Percentiles rank a stretch among this genome's conserved stretches.
Conservation (phyloP, 176 grass and related monocot genomes). For the Avena eriantha region DNA sequence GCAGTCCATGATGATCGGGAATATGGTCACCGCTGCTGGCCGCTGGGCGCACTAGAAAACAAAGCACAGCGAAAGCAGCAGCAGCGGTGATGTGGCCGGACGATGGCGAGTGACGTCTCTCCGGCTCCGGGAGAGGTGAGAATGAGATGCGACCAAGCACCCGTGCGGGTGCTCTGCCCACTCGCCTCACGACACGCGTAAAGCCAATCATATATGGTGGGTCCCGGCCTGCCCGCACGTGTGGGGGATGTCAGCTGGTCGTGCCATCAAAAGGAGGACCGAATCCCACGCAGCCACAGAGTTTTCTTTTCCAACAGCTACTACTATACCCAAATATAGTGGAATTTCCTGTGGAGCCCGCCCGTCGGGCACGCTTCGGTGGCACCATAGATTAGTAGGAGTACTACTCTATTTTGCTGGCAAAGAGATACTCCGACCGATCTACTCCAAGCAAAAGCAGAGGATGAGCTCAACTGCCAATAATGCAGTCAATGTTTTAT, state of each 20-base stretch:
- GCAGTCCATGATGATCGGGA: neutral
- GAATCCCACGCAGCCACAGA: neutral
- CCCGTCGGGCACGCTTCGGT: neutral
- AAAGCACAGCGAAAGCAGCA: neutral
- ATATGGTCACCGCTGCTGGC: neutral
- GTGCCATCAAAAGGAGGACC: neutral
- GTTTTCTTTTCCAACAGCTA: neutral
- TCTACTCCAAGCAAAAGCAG: neutral
- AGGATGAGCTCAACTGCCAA: neutral
- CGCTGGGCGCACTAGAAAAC: neutral
- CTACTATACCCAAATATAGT: neutral
- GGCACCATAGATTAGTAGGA: neutral
- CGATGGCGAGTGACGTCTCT: slow-evolving; percentile 21
- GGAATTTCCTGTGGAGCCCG: neutral
- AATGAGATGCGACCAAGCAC: slow-evolving; percentile 34
- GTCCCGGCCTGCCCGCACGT: slow-evolving; percentile 24
- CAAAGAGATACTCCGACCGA: neutral
- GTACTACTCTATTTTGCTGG: neutral
- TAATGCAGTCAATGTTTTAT: slow-evolving; percentile 17
- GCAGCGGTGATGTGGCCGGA: slow-evolving; percentile 29
- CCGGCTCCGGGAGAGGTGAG: neutral
- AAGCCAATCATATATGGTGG: neutral
- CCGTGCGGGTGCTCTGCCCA: slow-evolving; percentile 38
- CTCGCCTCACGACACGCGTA: slow-evolving; percentile 14
- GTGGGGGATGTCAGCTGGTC: slow-evolving; percentile 48